A percentile compares a stretch with the other conserved stretches of the same genome.
Conservation (phyloP, 306 rosid genomes). For the Gillenia trifoliata region DNA sequence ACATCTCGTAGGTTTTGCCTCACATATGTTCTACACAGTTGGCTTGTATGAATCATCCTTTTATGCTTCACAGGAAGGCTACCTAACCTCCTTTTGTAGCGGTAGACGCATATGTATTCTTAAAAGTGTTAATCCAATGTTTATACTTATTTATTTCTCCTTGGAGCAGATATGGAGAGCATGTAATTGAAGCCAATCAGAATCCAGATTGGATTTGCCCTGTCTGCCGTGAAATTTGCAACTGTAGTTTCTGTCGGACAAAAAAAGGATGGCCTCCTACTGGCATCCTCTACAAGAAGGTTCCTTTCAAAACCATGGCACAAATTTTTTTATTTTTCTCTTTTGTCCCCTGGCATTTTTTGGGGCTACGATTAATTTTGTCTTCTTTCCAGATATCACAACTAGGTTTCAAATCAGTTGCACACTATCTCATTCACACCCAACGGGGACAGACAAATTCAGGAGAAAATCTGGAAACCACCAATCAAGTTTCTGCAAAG, state of each 20-base stretch:
- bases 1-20: no score
- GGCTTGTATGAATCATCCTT: background rate
- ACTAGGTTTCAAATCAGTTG: constrained; percentile 85
- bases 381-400: constrained; percentile 42
- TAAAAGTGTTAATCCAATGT: background rate
- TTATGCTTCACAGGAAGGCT: background rate
- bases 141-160: constrained; percentile 1
- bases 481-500: constrained; percentile 47
- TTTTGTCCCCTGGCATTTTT: background rate
- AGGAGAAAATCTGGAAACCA: constrained; percentile 33
- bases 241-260: constrained; percentile 90
- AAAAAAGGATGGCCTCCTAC: constrained; percentile 93
- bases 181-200: constrained; percentile 73
- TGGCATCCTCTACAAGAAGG: constrained; percentile 77
- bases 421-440: constrained; percentile 90
- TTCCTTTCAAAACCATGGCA: constrained; percentile 24
- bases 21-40: background rate
- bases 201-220: constrained; percentile 81
- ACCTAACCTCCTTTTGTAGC: background rate
- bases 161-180: constrained; percentile 76
- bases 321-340: background rate
- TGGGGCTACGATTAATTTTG: constrained; percentile 24
- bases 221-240: constrained; percentile 92
- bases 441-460: constrained; percentile 34
- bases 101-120: background rate